Evolutionary conservation across 2,329 filamentous ascomycete species (phyloP), one percentile per base, ranked within the genome.

Genomic region (Nigrospora oryzae): DNA sequence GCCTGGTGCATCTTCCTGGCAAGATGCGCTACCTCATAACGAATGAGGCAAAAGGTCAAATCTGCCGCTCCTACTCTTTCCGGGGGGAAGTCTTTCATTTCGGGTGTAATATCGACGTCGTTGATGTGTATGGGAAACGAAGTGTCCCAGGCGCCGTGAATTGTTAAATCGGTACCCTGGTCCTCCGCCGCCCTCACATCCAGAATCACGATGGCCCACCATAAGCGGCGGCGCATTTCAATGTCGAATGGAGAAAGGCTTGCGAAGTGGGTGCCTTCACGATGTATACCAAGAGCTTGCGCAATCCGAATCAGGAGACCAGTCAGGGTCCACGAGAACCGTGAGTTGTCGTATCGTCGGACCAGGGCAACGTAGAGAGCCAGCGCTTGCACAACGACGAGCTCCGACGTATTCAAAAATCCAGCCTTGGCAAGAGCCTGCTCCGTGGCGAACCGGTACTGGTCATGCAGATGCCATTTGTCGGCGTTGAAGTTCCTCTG

Each of bases 241-340:
- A 74, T 68, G 39, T 84, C 76, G 45, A 81, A 84, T 0, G 77
- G 74, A 0, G 70, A 69, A 2, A 84, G 54, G 12, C 74, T 69
- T 5, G 60, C 71, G 54, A 73, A 73, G 42, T 69, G 61, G 3
- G 65, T 65, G 13, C 75, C 74, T 37, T 85, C 81, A n/a, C 75
- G 67, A 45, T 81, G 76, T 32, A 80, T 62, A 1, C 76, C 75
- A 19, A 80, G 63, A 11, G 71, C 68, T 31, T 75, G 71, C 13
- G 67, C 73, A 55, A 79, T 75, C 6, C 75, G 65, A 15, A 80
- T 73, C n/a, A 75, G 72, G 1, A 84, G 67, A 0, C 80, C 81
- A 0, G 77, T 80, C 51, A 86, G 65, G 35, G 79, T 78, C 79
- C 81, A 85, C 5, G 78, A 70, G 4, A 79, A 77, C 4, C 70